phyloP scores from a whole-genome alignment of 495 filamentous ascomycete genomes.

The Tuber brumale region DNA sequence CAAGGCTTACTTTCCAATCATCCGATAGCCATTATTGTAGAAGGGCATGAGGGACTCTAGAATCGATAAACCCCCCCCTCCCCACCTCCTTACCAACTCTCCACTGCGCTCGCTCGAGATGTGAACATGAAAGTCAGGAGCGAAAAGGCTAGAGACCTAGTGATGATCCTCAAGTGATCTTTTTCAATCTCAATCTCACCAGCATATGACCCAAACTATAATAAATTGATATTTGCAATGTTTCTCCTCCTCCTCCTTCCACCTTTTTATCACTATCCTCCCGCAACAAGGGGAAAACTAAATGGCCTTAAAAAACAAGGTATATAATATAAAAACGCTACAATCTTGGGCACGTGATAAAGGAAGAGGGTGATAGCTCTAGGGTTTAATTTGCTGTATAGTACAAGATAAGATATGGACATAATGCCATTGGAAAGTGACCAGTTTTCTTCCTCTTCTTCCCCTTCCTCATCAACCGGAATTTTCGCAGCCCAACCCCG shows the following conservation, averaged over 20 bases:
- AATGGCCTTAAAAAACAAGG: background rate
- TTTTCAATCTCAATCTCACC: background rate
- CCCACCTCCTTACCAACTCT: background rate
- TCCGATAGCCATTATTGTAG: too few species aligned
- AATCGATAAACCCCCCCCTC: background rate
- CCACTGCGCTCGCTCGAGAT: background rate
- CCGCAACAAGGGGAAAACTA: slow-evolving; percentile 1
- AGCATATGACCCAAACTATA: background rate
- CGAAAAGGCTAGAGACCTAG: background rate
- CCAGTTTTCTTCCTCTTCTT: background rate
- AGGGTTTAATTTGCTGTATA: background rate
- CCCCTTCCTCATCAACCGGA: too few species aligned
- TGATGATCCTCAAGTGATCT: background rate
- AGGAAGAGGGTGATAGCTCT: background rate
- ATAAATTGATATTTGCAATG: background rate
- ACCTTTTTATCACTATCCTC: background rate
- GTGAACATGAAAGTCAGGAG: background rate
- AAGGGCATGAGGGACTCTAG: too few species aligned
- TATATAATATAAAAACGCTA: too few species aligned
- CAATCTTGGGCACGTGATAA: background rate
- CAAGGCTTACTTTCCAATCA: too few species aligned
- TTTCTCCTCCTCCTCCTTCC: background rate
- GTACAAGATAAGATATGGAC: too few species aligned
- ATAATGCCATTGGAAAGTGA: background rate
- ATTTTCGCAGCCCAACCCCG: too few species aligned